Evolutionary conservation across 768 basidiomycete genomes (phyloP), one percentile per base, ranked within the genome.

Genomic region (Galerina marginata): DNA sequence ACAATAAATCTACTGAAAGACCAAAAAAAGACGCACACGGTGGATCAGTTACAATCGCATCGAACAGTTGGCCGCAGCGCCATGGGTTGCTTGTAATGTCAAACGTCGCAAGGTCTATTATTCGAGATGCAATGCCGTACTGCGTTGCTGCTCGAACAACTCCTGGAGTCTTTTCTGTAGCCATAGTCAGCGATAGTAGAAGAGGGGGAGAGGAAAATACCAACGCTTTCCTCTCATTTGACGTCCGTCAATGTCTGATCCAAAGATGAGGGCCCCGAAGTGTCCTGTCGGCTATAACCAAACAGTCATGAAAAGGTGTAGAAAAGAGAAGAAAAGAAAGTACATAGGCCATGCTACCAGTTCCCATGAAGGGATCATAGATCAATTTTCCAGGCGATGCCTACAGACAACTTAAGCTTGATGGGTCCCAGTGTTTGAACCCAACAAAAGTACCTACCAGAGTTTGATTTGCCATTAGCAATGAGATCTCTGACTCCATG

Each of bases 401-500:
- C 92, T 96, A 55, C 12, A 61, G 9, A 12, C 2, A 26, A 40
- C 39, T 39, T 53, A 1, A 53, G 38, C 51, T 12, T 40, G 20
- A 9, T 12, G n/a, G 4, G 15, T 16, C 23, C 36, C 50, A 16
- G 2, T 12, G n/a, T 6, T 12, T n/a, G 20, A 23, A 39, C 20
- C 20, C 20, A 9, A 9, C 7, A 33, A 42, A 14, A 25, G n/a
- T 40, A 12, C 12, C 25, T 63, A 92, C 95, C 74, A 96, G 77
- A 0, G 95, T 88, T 73, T 99, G 97, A 67, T 96, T 96, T 9
- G 96, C 94, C 96, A 99, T 99, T 26, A 99, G 75, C 46, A 99
- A 78, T 1, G 95, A 96, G 49, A 98, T 89, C 72, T 98, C 95
- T 0, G 96, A 87, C 66, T 97, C 96, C 97, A 99, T 99, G 67